Conservation (phyloP, 768 basidiomycete species). For the Lactarius psammicola region DNA sequence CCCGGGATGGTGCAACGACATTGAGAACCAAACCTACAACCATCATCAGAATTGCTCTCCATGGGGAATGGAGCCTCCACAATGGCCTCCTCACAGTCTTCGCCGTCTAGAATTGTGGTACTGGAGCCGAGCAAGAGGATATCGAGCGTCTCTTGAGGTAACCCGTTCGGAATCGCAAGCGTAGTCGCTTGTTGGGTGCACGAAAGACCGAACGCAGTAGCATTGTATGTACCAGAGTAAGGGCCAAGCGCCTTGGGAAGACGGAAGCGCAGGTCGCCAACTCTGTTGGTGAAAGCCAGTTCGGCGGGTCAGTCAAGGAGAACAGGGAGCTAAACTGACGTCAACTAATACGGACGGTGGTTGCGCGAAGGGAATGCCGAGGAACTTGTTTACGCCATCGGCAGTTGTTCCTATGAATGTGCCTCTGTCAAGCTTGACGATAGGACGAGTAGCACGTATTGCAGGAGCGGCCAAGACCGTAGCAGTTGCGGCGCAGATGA, state of each 20-base stretch:
- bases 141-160: constrained; percentile 3
- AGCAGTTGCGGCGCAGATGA: neutral
- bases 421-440: constrained; percentile 35
- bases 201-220: constrained; percentile 27
- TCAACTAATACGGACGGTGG: constrained; percentile 42
- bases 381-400: constrained; percentile 34
- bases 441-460: neutral
- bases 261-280: constrained; percentile 40
- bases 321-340: neutral
- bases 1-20: constrained; percentile 26
- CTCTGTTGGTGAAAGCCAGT: constrained; percentile 25
- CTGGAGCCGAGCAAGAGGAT: neutral
- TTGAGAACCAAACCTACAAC: constrained; percentile 30
- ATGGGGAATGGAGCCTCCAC: neutral
- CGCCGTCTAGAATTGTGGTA: neutral
- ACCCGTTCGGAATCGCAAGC: neutral
- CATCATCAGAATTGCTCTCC: neutral
- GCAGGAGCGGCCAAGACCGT: neutral
- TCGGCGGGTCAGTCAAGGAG: neutral
- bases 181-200: constrained; percentile 31
- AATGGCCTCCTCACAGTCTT: constrained; percentile 28
- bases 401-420: constrained; percentile 34
- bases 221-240: constrained; percentile 26
- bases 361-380: constrained; percentile 44
- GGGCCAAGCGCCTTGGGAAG: constrained; percentile 31